Conservation (phyloP, 2,329 filamentous ascomycete species). For the Orbilia oligospora region DNA sequence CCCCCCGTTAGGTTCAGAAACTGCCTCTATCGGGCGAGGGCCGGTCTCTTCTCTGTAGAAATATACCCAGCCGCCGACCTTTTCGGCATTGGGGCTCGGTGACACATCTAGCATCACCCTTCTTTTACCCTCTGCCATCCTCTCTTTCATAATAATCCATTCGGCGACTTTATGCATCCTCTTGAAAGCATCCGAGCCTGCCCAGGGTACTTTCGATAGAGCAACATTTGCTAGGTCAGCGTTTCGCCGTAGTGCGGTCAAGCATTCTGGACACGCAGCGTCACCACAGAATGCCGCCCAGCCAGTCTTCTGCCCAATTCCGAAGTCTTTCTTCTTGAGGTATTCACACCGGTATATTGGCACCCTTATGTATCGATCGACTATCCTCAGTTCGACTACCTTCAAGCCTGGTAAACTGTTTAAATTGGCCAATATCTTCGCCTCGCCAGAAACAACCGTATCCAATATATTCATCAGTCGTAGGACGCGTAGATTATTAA, state of each 20-base stretch:
- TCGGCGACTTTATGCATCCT: constrained; percentile 32
- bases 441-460: neutral
- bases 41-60: constrained; percentile 28
- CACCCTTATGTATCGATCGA: constrained; percentile 1
- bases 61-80: constrained; percentile 13
- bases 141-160: constrained; percentile 38
- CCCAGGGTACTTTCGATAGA: neutral
- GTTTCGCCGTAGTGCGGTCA: constrained; percentile 14
- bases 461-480: constrained; percentile 18
- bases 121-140: constrained; percentile 13
- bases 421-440: constrained; percentile 16
- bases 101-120: constrained; percentile 44
- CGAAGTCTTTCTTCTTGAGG: constrained; percentile 10
- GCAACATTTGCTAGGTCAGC: constrained; percentile 15
- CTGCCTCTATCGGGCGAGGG: neutral
- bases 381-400: constrained; percentile 34
- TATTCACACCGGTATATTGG: constrained; percentile 7
- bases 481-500: constrained; percentile 34
- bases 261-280: constrained; percentile 9
- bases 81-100: neutral
- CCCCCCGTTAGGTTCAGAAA: constrained; percentile 15
- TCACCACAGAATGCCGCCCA: constrained; percentile 38
- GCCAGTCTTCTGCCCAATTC: constrained; percentile 6
- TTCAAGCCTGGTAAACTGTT: constrained; percentile 22
- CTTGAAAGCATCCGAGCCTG: constrained; percentile 7